phyloP scores from a whole-genome alignment of 108 stramenopile genomes.

The Craspedostauros australis region DNA sequence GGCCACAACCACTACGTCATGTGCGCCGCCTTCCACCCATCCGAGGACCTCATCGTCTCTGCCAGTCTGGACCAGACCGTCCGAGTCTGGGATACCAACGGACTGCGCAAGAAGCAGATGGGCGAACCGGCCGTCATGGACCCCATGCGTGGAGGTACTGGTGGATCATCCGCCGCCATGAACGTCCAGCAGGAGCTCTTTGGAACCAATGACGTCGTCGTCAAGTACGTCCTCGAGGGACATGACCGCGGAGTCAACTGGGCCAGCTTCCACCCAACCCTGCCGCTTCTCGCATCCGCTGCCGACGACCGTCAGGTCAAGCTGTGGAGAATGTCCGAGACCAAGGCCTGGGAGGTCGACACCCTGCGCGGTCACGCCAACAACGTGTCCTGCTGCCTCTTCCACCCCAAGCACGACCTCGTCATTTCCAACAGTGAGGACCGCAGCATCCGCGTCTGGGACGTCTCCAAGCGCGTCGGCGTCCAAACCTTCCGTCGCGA shows the following conservation, averaged over 20 bases:
- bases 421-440: constrained; percentile 98
- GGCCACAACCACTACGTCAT: constrained; percentile 99
- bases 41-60: constrained; percentile 97
- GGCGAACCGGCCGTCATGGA: constrained; percentile 49
- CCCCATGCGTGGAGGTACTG: constrained; percentile 29
- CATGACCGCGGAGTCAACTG: constrained; percentile 99
- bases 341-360: constrained; percentile 99
- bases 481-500: constrained; percentile 98
- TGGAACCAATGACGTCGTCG: constrained; percentile 97
- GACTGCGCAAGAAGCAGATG: constrained; percentile 93
- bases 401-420: constrained; percentile 98
- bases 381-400: constrained; percentile 97
- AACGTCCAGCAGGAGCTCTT: constrained; percentile 97
- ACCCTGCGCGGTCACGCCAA: constrained; percentile 98
- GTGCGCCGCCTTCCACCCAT: constrained; percentile 98
- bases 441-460: constrained; percentile 97
- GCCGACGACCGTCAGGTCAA: constrained; percentile 99
- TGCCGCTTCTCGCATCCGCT: constrained; percentile 94
- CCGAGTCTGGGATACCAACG: constrained; percentile 98
- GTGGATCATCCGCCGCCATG: constrained; percentile 59
- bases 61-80: constrained; percentile 99
- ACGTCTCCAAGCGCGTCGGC: constrained; percentile 94
- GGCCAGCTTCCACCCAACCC: constrained; percentile 97
- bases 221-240: constrained; percentile 98
- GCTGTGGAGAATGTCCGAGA: constrained; percentile 99